phyloP scores from a whole-genome alignment of 805 yeast species.

The Candida boleticola region DNA sequence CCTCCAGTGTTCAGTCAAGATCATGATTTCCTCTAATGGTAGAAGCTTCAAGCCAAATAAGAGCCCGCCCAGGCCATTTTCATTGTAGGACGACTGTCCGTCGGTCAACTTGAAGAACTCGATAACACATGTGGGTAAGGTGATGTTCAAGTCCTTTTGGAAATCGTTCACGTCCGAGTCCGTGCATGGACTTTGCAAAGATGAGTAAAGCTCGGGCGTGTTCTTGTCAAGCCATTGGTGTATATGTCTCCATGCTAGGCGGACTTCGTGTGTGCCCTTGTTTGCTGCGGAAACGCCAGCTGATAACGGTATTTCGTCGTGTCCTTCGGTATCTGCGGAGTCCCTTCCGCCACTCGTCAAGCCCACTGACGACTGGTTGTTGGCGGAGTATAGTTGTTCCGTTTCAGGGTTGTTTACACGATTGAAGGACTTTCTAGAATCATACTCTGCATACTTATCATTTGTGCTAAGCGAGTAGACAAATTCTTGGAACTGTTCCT shows the following conservation, averaged over 20 bases:
- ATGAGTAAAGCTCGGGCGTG: conserved; percentile 78
- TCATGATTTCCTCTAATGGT: conserved; percentile 76
- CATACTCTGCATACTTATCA: conserved; percentile 70
- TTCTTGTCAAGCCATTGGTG: conserved; percentile 78
- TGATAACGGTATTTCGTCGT: conserved; percentile 9
- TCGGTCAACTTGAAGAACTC: conserved; percentile 83
- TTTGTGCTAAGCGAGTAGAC: conserved; percentile 62
- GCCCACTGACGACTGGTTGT: conserved; percentile 20
- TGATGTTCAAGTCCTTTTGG: conserved; percentile 74
- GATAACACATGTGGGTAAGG: conserved; percentile 76
- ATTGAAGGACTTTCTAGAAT: conserved; percentile 46
- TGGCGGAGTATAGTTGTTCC: conserved; percentile 24
- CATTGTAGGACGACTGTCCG: conserved; percentile 70
- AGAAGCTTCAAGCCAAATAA: conserved; percentile 77
- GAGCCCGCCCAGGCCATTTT: conserved; percentile 66
- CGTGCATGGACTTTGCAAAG: conserved; percentile 78
- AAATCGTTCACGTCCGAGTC: conserved; percentile 75
- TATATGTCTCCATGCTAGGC: conserved; percentile 85
- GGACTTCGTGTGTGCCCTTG: conserved; percentile 72
- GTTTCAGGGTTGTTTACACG: conserved; percentile 42
- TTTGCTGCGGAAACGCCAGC: conserved; percentile 35
- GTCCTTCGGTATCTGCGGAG: not conserved
- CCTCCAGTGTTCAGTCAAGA: conserved; percentile 85
- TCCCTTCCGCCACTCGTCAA: conserved; percentile 8
- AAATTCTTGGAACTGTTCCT: conserved; percentile 53